Conservation (phyloP, 192 early-diverging fungal genomes). For the Geranomyces michiganensis region DNA sequence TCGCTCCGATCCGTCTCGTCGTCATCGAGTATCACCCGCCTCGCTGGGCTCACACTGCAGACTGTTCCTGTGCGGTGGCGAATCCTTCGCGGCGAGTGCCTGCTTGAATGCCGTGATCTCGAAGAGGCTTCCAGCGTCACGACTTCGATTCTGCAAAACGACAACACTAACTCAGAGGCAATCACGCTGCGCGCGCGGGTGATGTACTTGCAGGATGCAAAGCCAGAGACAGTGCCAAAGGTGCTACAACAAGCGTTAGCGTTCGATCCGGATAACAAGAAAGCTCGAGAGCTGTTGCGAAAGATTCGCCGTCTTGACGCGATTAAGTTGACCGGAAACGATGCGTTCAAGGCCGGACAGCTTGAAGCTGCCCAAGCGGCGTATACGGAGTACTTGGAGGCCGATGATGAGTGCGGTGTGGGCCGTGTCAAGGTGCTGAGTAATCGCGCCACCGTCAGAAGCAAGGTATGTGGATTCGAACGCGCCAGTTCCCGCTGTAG, state of each 20-base stretch:
- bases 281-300: constrained; percentile 67
- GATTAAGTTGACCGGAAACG: constrained; percentile 74
- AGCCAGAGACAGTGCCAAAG: constrained; percentile 41
- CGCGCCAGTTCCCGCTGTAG: not conserved
- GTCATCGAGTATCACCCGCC: constrained; percentile 2
- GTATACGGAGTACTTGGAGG: constrained; percentile 69
- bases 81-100: constrained; percentile 65
- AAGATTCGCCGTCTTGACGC: constrained; percentile 65
- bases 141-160: constrained; percentile 60
- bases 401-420: constrained; percentile 65
- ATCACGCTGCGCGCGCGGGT: constrained; percentile 68
- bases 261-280: constrained; percentile 77
- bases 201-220: constrained; percentile 67
- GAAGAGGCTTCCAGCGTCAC: constrained; percentile 66
- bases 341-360: constrained; percentile 63
- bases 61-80: constrained; percentile 58
- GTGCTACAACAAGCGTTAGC: constrained; percentile 60
- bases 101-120: constrained; percentile 64
- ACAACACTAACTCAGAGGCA: constrained; percentile 72
- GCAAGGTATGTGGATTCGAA: constrained; percentile 50
- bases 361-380: constrained; percentile 66
- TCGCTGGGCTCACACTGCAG: constrained; percentile 35
- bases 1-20: constrained; percentile 19
- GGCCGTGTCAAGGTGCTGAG: constrained; percentile 71
- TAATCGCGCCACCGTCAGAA: constrained; percentile 73